A percentile compares a stretch with the other conserved stretches of the same genome.
These are phyloP conservation scores for Neurospora sp. DNA, from an alignment of 495 filamentous ascomycete genomes.

Conservation along the genomic window DNA sequence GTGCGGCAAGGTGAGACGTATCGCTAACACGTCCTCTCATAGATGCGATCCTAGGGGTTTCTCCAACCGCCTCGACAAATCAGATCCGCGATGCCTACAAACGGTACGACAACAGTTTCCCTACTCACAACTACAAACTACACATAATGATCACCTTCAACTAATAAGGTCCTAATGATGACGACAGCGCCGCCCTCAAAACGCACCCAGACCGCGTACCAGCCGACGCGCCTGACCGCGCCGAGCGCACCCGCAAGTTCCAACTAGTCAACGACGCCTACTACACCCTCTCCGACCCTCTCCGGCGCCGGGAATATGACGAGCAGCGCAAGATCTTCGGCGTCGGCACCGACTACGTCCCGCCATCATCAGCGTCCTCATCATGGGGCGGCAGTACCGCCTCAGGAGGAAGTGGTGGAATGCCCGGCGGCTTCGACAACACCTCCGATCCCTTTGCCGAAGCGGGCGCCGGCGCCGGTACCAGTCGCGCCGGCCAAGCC, in stretches of 20 bases:
- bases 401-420: not conserved
- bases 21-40: conserved; percentile 7
- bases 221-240: conserved; percentile 70
- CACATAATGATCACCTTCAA: not conserved
- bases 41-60: conserved; percentile 64
- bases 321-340: conserved; percentile 42
- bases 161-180: not conserved
- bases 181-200: conserved; percentile 72
- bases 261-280: conserved; percentile 97
- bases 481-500: conserved; percentile 5
- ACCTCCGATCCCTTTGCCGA: conserved; percentile 43
- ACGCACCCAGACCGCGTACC: conserved; percentile 91
- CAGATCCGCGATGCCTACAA: conserved; percentile 96
- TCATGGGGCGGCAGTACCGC: conserved; percentile 7
- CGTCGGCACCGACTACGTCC: conserved; percentile 11
- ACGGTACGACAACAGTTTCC: conserved; percentile 38
- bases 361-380: conserved; percentile 11
- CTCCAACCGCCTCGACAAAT: conserved; percentile 60
- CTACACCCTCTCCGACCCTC: conserved; percentile 78
- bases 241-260: conserved; percentile 77
- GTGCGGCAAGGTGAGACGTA: conserved; percentile 4
- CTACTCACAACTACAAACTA: not conserved
- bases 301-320: conserved; percentile 83
- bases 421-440: conserved; percentile 21
- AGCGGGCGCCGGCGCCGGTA: conserved; percentile 38